Evolutionary conservation across 2,329 filamentous ascomycete genomes (phyloP).

Genomic region (Aspergillus brasiliensis): DNA sequence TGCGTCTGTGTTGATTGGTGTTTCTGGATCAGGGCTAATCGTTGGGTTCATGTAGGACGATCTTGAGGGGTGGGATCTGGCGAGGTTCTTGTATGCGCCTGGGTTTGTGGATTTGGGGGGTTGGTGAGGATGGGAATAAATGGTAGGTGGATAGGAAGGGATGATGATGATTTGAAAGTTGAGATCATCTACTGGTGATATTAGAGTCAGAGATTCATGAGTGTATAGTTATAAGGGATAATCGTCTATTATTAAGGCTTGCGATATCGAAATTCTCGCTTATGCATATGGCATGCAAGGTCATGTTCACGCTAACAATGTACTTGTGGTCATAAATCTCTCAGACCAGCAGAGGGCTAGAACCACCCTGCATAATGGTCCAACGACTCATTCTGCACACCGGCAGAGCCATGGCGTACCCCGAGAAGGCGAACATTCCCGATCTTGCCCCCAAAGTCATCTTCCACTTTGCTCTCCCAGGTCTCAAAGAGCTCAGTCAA

Average conservation of each 20-base stretch:
- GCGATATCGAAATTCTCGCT: too few relatives aligned
- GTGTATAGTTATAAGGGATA: neutral
- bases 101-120: neutral
- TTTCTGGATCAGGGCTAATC: neutral
- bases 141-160: neutral
- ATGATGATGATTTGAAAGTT: neutral
- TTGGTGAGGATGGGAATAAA: neutral
- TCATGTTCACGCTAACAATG: too few relatives aligned
- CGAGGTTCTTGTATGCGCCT: neutral
- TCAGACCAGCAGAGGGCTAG: neutral
- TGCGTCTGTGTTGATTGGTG: neutral
- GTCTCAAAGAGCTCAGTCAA: conserved; percentile 64
- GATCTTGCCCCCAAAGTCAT: conserved; percentile 49
- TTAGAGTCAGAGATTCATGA: neutral
- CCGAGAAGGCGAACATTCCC: conserved; percentile 48
- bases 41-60: neutral
- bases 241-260: too few relatives aligned
- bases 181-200: neutral
- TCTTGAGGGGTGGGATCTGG: neutral
- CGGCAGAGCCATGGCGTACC: conserved; percentile 50
- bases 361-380: conserved; percentile 43
- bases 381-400: conserved; percentile 44
- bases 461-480: conserved; percentile 60
- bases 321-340: neutral
- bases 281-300: neutral